These are phyloP conservation scores for Gypsophila paniculata DNA, from an alignment of 179 eudicot species.

Conservation along the genomic window DNA sequence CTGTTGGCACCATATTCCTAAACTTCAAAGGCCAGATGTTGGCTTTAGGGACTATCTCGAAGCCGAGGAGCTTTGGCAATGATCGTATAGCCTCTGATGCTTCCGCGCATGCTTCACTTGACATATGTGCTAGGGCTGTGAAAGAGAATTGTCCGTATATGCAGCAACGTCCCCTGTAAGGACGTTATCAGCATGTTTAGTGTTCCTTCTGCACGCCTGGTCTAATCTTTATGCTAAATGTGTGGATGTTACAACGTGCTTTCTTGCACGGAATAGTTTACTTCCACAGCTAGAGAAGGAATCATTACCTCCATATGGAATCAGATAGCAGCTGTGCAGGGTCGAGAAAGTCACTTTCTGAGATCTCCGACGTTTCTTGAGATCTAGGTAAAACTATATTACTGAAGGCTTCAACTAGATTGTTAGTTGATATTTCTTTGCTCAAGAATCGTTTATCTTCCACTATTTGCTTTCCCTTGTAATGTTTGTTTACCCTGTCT, in stretches of 20 bases:
- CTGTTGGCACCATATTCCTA: conserved; percentile 19
- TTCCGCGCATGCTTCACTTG: conserved; percentile 18
- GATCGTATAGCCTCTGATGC: conserved; percentile 21
- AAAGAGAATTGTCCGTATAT: conserved; percentile 18
- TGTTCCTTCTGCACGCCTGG: background rate
- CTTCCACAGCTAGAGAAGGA: background rate
- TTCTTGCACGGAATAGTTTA: background rate
- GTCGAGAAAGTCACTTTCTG: conserved; percentile 16
- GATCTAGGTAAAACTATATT: conserved; percentile 1
- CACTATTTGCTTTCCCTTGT: background rate
- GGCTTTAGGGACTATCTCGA: conserved; percentile 24
- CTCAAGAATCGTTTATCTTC: background rate
- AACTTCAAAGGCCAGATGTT: conserved; percentile 29
- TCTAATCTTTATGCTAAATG: background rate
- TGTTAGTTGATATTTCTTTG: background rate
- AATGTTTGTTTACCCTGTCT: conserved; percentile 10
- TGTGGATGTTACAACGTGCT: background rate
- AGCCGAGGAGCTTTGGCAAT: conserved; percentile 23
- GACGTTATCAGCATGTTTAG: background rate
- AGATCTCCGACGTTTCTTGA: background rate
- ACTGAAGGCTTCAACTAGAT: background rate
- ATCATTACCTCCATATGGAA: conserved; percentile 13
- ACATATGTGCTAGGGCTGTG: conserved; percentile 24
- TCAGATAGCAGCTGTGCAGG: conserved; percentile 12
- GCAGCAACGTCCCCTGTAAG: conserved; percentile 27